These are phyloP conservation scores for Penicillium sclerotigenum DNA, from an alignment of 2,329 filamentous ascomycete species.

Conservation along the genomic window DNA sequence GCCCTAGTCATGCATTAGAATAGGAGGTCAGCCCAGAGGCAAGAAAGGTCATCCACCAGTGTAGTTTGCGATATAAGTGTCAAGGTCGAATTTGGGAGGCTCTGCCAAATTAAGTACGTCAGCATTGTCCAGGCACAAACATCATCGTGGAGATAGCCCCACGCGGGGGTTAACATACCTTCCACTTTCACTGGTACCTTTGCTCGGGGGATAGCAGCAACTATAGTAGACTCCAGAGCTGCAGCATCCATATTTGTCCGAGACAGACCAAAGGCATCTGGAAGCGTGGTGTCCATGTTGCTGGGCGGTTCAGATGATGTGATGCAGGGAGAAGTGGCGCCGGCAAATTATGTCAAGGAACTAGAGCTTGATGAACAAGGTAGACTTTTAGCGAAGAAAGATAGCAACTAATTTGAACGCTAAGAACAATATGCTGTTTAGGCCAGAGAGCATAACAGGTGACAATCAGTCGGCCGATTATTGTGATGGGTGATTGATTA, in stretches of 20 bases:
- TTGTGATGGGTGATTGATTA: slow-evolving; percentile 11
- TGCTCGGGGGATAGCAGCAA: neutral
- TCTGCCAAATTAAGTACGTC: slow-evolving; percentile 48
- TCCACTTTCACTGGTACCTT: slow-evolving; percentile 27
- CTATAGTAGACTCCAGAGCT: slow-evolving; percentile 1
- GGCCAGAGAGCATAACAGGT: neutral
- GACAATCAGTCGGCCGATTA: slow-evolving; percentile 3
- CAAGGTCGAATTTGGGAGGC: slow-evolving; percentile 82
- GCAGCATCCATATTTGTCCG: slow-evolving; percentile 7
- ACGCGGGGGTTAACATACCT: slow-evolving; percentile 23
- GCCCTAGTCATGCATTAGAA: slow-evolving; percentile 52
- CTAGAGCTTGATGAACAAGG: neutral
- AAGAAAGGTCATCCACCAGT: slow-evolving; percentile 53
- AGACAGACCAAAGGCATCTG: slow-evolving; percentile 27
- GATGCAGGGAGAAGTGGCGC: neutral
- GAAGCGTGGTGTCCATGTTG: slow-evolving; percentile 28
- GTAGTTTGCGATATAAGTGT: slow-evolving; percentile 88
- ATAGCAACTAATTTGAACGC: neutral
- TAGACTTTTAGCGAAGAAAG: neutral
- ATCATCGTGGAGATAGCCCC: slow-evolving; percentile 7
- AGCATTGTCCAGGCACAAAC: neutral
- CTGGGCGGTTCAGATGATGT: neutral
- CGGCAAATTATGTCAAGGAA: neutral
- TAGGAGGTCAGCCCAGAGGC: neutral
- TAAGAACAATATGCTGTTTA: neutral